Evolutionary conservation across 805 yeast species (phyloP), one percentile per base, ranked within the genome.

Genomic region (Starmerella sp.): DNA sequence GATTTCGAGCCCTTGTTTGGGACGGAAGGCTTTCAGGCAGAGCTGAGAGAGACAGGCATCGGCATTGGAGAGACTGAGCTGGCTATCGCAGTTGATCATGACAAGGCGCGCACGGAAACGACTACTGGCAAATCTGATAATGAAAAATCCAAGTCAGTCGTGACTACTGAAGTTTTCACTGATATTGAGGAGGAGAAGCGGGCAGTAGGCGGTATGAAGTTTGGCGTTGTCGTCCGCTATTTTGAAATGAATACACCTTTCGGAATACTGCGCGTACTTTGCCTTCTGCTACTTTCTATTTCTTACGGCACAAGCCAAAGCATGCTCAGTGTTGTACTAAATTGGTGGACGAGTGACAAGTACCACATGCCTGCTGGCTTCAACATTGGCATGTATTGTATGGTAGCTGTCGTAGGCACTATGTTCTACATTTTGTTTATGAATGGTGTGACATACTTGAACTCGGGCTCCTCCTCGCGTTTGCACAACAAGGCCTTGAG

Each of bases 341-440:
- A 93, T 0, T 87, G 82, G 68, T 87, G 95, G 95, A 73, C 81
- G 9, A 75, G 73, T 22, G 57, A 48, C 28, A 29, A 15, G 6
- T 85, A 83, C 64, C 55, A 70, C 3, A 66, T 66, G 55, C 52
- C 76, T 6, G 70, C 74, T 52, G 76, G 79, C 0, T 81, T 81
- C 62, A 84, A 86, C 70, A 83, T 83, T 67, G 93, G 91, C 1
- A 62, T 86, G 46, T 69, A 65, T 42, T 48, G 59, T 15, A 10
- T 48, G 35, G 35, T 37, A 60, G 43, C 50, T 6, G 39, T n/a
- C 28, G 5, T 43, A 4, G 22, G 31, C 37, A 34, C 45, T 9
- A 9, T 30, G 5, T 36, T 36, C 11, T 29, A 34, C 17, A 35
- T 35, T 15, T 13, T 37, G 15, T 35, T 37, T 31, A 31, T 37